Evolutionary conservation across 768 basidiomycete genomes (phyloP).

Genomic region (Mycena vitilis): DNA sequence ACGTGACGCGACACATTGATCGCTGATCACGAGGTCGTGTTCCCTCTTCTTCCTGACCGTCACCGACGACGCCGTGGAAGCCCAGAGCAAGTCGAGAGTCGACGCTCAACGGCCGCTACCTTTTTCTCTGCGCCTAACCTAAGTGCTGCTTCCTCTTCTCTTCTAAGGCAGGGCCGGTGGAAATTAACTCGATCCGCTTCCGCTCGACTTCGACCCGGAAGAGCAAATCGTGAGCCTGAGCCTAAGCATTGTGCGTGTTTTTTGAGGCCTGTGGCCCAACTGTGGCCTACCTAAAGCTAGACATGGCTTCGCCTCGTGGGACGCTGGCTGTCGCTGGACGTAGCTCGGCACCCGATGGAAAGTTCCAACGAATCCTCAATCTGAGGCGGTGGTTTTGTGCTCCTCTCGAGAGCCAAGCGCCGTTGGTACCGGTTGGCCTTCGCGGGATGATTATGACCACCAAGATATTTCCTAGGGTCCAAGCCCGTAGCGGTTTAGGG

Average conservation of each 20-base stretch:
- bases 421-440: too few relatives aligned
- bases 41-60: neutral
- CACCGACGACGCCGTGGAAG: too few relatives aligned
- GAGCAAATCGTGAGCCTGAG: neutral
- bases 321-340: neutral
- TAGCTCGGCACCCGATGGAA: neutral
- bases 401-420: too few relatives aligned
- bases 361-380: neutral
- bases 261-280: neutral
- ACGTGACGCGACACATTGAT: neutral
- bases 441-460: too few relatives aligned
- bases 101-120: too few relatives aligned
- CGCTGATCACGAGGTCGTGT: constrained; percentile 1
- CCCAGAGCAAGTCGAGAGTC: too few relatives aligned
- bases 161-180: too few relatives aligned
- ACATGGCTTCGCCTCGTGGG: constrained; percentile 1
- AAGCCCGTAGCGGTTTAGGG: constrained; percentile 4
- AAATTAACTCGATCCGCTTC: too few relatives aligned
- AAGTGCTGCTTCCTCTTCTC: too few relatives aligned
- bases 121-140: too few relatives aligned
- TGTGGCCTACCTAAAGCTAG: neutral
- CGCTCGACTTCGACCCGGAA: too few relatives aligned
- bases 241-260: neutral
- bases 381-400: neutral
- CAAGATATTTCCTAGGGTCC: neutral